Base-by-base conservation (phyloP, 2,329 filamentous ascomycete species). In the Colletotrichum godetiae region DNA sequence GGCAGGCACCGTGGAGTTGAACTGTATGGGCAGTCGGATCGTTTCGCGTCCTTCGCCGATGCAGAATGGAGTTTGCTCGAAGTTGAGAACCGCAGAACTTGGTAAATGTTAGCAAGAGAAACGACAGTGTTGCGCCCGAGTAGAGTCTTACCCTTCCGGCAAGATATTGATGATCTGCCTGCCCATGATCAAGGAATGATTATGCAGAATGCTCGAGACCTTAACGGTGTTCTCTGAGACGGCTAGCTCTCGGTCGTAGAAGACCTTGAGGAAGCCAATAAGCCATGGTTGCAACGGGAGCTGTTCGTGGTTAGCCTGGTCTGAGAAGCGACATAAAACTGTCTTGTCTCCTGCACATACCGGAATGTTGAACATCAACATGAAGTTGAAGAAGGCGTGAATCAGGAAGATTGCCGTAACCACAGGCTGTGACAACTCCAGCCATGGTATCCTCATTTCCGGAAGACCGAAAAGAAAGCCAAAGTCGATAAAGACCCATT, bases 111-210 rank as follows among this genome's bases (percentile, higher is more conserved):
- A 64, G 58, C 74, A 62, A 77, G 62, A 62, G 13, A 37, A 31
- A 55, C 19, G 29, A 5, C 8, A 35, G 29, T 27, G 11, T 24
- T 19, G 58, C 22, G 12, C 57, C n/a, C 13, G 58, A 11, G 11
- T 35, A 46, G 24, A 6, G 73, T 22, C 87, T 77, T 82, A 93
- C 86, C 97, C 97, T 86, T 99, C 97, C 2, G 97, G 97, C 68
- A 99, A 87, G 79, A 99, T 98, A 81, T 99, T 97, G 83, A 99
- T 96, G 78, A 98, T 97, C 84, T 98, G 95, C 82, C 95, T 97
- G 79, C 97, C 97, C 84, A 98, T 89, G 76, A 99, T 98, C 79
- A 98, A 89, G 27, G 95, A 98, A 37, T 94, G 90, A 81, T 98
- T 98, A 81, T 98, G 94, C 74, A 98, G 87, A 75, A 99, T 95